These are phyloP conservation scores for Porodaedalea pini DNA, from an alignment of 1,284 basidiomycete species.

Conservation along the genomic window DNA sequence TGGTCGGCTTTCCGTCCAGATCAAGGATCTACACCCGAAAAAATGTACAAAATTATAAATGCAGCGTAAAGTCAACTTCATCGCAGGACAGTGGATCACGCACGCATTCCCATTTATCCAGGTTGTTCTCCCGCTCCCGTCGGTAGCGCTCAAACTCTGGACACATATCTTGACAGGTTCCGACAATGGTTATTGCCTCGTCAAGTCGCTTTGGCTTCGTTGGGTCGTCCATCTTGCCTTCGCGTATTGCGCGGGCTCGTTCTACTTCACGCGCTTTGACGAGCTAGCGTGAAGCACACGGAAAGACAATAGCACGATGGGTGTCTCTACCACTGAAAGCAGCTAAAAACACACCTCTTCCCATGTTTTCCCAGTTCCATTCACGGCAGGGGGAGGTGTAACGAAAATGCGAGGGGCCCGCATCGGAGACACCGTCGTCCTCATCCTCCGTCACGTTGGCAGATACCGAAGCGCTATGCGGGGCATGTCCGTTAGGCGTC, in stretches of 20 bases:
- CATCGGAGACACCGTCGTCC: slow-evolving; percentile 23
- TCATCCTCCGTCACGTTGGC: slow-evolving; percentile 30
- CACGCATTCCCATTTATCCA: slow-evolving; percentile 86
- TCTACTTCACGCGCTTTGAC: slow-evolving; percentile 73
- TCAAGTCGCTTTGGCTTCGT: slow-evolving; percentile 73
- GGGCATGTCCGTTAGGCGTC: slow-evolving; percentile 24
- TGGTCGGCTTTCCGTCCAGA: slow-evolving; percentile 37
- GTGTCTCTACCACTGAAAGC: background rate
- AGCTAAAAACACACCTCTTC: slow-evolving; percentile 51
- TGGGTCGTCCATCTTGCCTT: slow-evolving; percentile 87
- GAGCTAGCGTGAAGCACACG: slow-evolving; percentile 41
- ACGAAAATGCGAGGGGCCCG: background rate
- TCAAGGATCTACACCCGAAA: slow-evolving; percentile 55
- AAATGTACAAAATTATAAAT: slow-evolving; percentile 17
- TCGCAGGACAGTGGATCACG: slow-evolving; percentile 30
- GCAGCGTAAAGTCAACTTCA: slow-evolving; percentile 37
- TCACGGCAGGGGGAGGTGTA: slow-evolving; percentile 42
- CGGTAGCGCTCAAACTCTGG: slow-evolving; percentile 90
- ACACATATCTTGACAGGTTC: slow-evolving; percentile 93
- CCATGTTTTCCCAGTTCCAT: slow-evolving; percentile 62
- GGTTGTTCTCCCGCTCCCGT: slow-evolving; percentile 85
- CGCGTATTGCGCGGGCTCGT: slow-evolving; percentile 72
- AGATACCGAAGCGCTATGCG: slow-evolving; percentile 26
- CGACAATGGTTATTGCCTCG: slow-evolving; percentile 86
- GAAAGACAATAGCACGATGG: slow-evolving; percentile 2